These are phyloP conservation scores for Colletotrichum lindemuthianum DNA, from an alignment of 2,329 filamentous ascomycete genomes.

Conservation along the genomic window DNA sequence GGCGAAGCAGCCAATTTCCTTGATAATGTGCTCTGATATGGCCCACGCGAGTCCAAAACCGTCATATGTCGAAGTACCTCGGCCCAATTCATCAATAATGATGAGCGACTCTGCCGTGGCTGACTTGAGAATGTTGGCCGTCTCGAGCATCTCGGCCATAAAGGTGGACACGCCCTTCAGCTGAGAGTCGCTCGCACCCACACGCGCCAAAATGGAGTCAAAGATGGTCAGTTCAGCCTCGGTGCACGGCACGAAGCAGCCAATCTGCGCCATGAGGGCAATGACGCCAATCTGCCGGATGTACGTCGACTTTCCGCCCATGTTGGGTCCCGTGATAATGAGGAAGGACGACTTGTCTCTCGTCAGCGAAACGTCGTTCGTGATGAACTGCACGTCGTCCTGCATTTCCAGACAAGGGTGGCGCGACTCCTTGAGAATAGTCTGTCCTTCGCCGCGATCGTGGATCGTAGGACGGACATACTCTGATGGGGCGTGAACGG, in stretches of 20 bases:
- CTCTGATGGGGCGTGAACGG: conserved; percentile 89
- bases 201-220: conserved; percentile 94
- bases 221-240: conserved; percentile 95
- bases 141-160: conserved; percentile 99
- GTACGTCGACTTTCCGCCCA: conserved; percentile 99
- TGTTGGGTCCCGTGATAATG: conserved; percentile 97
- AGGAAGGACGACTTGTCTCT: conserved; percentile 87
- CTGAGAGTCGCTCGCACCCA: conserved; percentile 95
- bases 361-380: conserved; percentile 88
- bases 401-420: conserved; percentile 99
- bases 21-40: conserved; percentile 96
- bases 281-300: conserved; percentile 98
- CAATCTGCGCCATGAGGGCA: conserved; percentile 95
- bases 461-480: conserved; percentile 95
- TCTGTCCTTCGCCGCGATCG: conserved; percentile 85
- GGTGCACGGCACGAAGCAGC: conserved; percentile 93
- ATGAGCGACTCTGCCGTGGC: conserved; percentile 95
- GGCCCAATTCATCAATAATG: conserved; percentile 97
- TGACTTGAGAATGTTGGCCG: conserved; percentile 96
- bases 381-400: conserved; percentile 98
- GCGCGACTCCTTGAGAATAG: conserved; percentile 88
- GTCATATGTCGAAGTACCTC: conserved; percentile 97
- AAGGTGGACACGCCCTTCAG: conserved; percentile 98
- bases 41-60: conserved; percentile 99
- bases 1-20: conserved; percentile 92